Base-by-base conservation (phyloP, 352 stramenopile genomes). In the Phytopythium montanum region DNA sequence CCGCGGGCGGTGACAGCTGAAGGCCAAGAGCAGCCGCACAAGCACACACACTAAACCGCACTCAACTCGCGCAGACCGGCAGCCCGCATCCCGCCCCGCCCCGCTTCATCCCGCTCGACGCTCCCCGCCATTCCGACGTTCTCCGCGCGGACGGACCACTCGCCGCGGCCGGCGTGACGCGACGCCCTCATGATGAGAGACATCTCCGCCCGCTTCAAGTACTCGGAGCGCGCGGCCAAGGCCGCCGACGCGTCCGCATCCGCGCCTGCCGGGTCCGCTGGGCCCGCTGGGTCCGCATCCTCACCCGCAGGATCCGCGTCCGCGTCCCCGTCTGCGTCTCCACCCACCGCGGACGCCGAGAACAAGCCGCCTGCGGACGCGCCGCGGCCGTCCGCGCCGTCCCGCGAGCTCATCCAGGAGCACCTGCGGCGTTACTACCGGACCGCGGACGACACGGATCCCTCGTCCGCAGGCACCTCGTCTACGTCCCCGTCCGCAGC, bases 161-260 rank as follows among this genome's bases (percentile, higher is more conserved):
- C n/a, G n/a, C 33, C 9, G 33, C 33, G 33, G 45, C 9, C 19
- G n/a, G 45, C 45, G 59, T 31, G 56, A 31, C 31, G 59, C 38
- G 56, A 31, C 31, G 16, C 52, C 54, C 54, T 62, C 45, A 81
- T 79, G 75, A 84, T 84, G 75, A 70, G 75, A 66, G 75, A 84
- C 64, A 74, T 87, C 65, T 83, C 75, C 58, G 77, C 80, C 54
- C 67, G 80, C 56, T 90, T 87, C 64, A 90, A 90, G 68, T 90
- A 90, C 72, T 81, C 66, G 60, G 80, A 87, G 66, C 67, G 67
- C 53, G 67, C 73, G 36, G 33, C 33, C 33, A 38, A 38, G 36
- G n/a, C n/a, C n/a, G n/a, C n/a, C n/a, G 69, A 65, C 38, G 59
- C 29, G 42, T n/a, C 36, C 13, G 44, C 59, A 54, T 19, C 14